Conservation (phyloP, 75 land plant genomes). For the Larix kaempferi region DNA sequence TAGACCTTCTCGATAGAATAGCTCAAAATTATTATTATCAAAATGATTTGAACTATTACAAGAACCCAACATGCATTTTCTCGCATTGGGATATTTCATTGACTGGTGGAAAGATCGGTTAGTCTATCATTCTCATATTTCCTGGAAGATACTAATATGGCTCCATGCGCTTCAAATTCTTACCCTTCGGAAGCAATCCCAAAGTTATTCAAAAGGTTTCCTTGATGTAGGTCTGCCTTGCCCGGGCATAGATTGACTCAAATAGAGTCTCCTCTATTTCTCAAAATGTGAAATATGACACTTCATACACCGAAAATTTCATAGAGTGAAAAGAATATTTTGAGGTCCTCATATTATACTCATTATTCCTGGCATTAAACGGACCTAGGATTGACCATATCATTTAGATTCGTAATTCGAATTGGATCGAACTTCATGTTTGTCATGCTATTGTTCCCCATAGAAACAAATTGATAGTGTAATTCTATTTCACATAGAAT, state of each 20-base stretch:
- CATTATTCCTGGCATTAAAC: not conserved
- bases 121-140: not conserved
- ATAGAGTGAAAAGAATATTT: not conserved
- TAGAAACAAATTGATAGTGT: no score
- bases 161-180: not conserved
- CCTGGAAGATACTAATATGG: not conserved
- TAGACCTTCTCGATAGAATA: no score
- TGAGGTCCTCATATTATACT: not conserved
- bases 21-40: no score
- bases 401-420: not conserved
- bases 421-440: not conserved
- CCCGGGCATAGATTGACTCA: not conserved
- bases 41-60: no score
- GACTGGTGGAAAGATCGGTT: not conserved
- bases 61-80: not conserved
- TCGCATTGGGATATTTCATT: not conserved
- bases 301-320: not conserved
- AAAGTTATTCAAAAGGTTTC: not conserved
- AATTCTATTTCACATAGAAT: no score
- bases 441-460: not conserved
- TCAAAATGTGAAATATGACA: no score
- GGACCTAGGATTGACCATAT: not conserved
- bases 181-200: not conserved
- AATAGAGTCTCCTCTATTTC: not conserved
- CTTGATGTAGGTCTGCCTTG: not conserved